Conservation (phyloP, 1,139 yeast species). For the Hemisphaericaspora xylofermentans region DNA sequence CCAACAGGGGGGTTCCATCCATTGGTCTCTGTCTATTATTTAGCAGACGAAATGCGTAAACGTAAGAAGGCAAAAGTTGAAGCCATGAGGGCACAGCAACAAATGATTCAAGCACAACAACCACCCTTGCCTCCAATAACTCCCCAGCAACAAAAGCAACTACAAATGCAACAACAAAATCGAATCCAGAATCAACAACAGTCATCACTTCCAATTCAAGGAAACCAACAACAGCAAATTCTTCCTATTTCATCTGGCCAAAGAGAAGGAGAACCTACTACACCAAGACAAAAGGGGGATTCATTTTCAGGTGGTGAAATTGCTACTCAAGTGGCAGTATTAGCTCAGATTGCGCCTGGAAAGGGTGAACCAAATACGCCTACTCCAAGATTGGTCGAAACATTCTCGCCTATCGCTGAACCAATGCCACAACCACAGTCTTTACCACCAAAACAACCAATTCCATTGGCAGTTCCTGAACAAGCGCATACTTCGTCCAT, state of each 20-base stretch:
- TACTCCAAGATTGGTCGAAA: conserved; percentile 13
- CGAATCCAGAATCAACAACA: conserved; percentile 11
- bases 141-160: conserved; percentile 7
- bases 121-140: conserved; percentile 4
- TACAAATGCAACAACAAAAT: conserved; percentile 10
- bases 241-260: conserved; percentile 12
- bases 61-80: conserved; percentile 64
- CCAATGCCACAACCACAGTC: conserved; percentile 9
- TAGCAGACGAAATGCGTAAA: conserved; percentile 80
- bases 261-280: conserved; percentile 8
- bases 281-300: conserved; percentile 11
- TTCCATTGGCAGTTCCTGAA: conserved; percentile 53
- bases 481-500: conserved; percentile 62
- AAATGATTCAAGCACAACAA: conserved; percentile 8
- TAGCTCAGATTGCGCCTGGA: conserved; percentile 10
- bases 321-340: conserved; percentile 16
- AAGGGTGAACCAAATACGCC: conserved; percentile 9
- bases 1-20: conserved; percentile 95
- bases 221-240: conserved; percentile 11
- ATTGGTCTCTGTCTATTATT: conserved; percentile 76
- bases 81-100: conserved; percentile 25
- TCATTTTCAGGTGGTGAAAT: conserved; percentile 11
- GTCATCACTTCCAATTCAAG: conserved; percentile 12
- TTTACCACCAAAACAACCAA: conserved; percentile 16
- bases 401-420: conserved; percentile 5